Base-by-base conservation (phyloP, 1,284 basidiomycete genomes). In the Ceratobasidium sp. region DNA sequence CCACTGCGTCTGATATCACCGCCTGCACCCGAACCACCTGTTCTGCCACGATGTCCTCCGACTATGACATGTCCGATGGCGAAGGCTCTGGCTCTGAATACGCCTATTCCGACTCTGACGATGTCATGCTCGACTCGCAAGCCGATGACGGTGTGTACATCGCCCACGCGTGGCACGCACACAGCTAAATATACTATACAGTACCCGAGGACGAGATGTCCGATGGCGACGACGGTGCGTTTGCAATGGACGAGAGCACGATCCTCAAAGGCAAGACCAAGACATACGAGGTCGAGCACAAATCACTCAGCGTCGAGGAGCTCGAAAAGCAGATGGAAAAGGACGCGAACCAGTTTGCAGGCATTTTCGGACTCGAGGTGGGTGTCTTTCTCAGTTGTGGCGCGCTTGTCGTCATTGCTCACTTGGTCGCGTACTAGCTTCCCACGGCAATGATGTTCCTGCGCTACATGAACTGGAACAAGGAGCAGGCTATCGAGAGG, bases 401-500 rank as follows among this genome's bases (percentile, higher is more conserved):
- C 55, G n/a, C 39, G n/a, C 36, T 39, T 72, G 23, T 39, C 36
- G 60, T 71, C 21, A 41, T 55, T 55, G 69, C 36, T 71, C 41
- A 73, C 58, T 45, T 69, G 39, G 21, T 50, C 34, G 43, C 60
- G 26, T 14, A 45, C 39, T 80, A 78, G 81, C 71, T 82, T 78
- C 77, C 77, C 75, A 85, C 85, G 2, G 95, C 96, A 1, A 87
- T 90, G 0, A 84, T 96, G 57, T 85, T 99, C 5, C 84, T 99
- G 58, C 89, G 96, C 36, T 85, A 95, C 82, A 90, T 92, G 84
- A 85, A 86, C 58, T 99, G 97, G 97, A 98, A 99, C 85, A 93
- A 94, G 79, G 97, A 99, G 81, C 90, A 91, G 73, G 87, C 98
- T n/a, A 93, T 94, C 75, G 94, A 97, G 83, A 90, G 92, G 80